Conservation (phyloP, 805 yeast species). For the Barnettozyma californica region DNA sequence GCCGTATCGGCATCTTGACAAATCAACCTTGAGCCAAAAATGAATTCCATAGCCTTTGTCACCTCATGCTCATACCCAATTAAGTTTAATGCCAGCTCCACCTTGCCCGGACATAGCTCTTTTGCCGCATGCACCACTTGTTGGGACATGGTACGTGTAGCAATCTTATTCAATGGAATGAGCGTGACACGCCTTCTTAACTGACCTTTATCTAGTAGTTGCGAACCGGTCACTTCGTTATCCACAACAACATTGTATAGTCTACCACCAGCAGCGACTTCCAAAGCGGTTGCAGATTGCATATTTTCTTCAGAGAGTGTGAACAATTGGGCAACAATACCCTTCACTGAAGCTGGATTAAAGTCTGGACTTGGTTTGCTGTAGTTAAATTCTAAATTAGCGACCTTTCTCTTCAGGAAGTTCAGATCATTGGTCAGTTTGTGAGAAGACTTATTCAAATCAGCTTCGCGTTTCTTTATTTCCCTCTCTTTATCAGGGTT, state of each 20-base stretch:
- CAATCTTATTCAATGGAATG: conserved; percentile 84
- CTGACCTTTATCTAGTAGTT: conserved; percentile 71
- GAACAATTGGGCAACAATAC: conserved; percentile 86
- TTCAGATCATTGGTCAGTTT: conserved; percentile 44
- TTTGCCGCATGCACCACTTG: conserved; percentile 61
- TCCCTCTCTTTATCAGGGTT: conserved; percentile 40
- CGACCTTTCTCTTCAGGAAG: conserved; percentile 53
- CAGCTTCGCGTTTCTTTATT: conserved; percentile 41
- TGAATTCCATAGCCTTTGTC: conserved; percentile 78
- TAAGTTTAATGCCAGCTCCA: conserved; percentile 82
- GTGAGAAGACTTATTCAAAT: conserved; percentile 39
- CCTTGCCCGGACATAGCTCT: conserved; percentile 72
- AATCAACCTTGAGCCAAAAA: conserved; percentile 85
- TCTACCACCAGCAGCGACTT: conserved; percentile 90
- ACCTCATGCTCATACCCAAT: conserved; percentile 71
- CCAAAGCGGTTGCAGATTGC: conserved; percentile 75
- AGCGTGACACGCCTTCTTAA: conserved; percentile 81
- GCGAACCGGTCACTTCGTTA: conserved; percentile 78
- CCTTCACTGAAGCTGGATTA: conserved; percentile 61
- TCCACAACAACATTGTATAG: conserved; percentile 89
- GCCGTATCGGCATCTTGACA: conserved; percentile 89
- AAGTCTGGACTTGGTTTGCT: conserved; percentile 59
- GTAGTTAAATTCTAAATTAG: conserved; percentile 74
- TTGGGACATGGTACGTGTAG: conserved; percentile 49
- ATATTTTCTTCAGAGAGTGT: conserved; percentile 48